Percentiles rank a stretch among this genome's conserved stretches.
Evolutionary conservation across 345 rosid species (phyloP).

Genomic region (Cardamine chenopodiifolia): DNA sequence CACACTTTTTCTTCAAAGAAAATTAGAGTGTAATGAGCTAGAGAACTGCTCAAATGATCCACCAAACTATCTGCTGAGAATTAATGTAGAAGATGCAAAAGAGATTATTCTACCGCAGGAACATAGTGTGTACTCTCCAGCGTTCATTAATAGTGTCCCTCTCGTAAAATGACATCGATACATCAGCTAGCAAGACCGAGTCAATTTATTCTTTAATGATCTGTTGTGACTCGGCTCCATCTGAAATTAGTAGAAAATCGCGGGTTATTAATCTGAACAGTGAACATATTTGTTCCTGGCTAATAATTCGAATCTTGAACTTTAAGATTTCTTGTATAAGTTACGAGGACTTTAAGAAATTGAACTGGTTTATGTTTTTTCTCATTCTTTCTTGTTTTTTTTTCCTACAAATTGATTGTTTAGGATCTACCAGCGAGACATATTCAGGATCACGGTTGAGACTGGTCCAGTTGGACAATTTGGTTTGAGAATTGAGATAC

Average conservation of each 20-base stretch:
- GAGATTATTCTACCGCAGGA: background rate
- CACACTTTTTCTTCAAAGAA: slow-evolving; percentile 1
- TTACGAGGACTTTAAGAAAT: background rate
- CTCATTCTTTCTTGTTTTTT: background rate
- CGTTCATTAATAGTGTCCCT: background rate
- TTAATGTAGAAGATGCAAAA: background rate
- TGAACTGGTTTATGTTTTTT: background rate
- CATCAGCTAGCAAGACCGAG: background rate
- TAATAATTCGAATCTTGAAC: background rate
- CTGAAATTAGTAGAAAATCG: background rate
- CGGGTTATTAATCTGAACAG: background rate
- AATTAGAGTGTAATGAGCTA: background rate
- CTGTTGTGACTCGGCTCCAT: background rate
- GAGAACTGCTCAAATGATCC: background rate
- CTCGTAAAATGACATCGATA: background rate
- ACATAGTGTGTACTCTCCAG: background rate
- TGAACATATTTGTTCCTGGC: background rate
- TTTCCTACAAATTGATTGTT: background rate
- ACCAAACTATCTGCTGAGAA: background rate
- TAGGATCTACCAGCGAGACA: background rate
- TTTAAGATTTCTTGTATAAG: background rate
- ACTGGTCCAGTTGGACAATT: background rate
- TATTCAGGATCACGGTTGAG: background rate
- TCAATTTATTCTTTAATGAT: background rate
- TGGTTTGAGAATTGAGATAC: background rate